Conservation (phyloP, 2,329 filamentous ascomycete genomes). For the Trichoderma gracile region DNA sequence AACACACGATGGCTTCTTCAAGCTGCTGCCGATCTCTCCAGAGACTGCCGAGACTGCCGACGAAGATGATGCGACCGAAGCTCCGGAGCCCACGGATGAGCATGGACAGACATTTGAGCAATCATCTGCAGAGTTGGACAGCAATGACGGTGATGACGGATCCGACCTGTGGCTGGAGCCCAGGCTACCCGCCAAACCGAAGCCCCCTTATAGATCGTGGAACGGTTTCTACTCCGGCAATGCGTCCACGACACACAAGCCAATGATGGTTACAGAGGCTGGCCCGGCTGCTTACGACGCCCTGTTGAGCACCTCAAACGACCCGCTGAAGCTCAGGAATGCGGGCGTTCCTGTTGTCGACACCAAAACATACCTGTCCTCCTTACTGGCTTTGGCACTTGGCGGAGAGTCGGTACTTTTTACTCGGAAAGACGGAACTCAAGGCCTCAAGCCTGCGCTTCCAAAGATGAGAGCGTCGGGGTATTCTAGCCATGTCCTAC, state of each 20-base stretch:
- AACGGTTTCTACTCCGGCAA: slow-evolving; percentile 59
- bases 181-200: slow-evolving; percentile 36
- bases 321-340: slow-evolving; percentile 44
- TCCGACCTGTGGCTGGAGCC: slow-evolving; percentile 50
- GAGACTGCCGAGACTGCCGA: not conserved
- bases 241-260: slow-evolving; percentile 37
- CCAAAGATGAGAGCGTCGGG: slow-evolving; percentile 55
- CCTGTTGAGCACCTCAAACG: slow-evolving; percentile 48
- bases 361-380: slow-evolving; percentile 52
- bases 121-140: not conserved
- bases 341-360: slow-evolving; percentile 48
- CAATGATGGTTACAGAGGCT: slow-evolving; percentile 67
- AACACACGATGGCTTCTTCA: slow-evolving; percentile 39
- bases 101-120: not conserved
- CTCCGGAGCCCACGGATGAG: not conserved
- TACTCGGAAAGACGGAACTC: slow-evolving; percentile 54
- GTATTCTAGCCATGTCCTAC: slow-evolving; percentile 53
- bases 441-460: slow-evolving; percentile 53
- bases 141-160: slow-evolving; percentile 15
- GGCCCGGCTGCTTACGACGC: slow-evolving; percentile 67
- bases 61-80: not conserved
- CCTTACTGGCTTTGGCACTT: slow-evolving; percentile 65
- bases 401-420: slow-evolving; percentile 75
- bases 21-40: slow-evolving; percentile 27
- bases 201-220: slow-evolving; percentile 64